Base-by-base conservation (phyloP, 148 eudicot genomes). In the Tetragonia tetragonoides region DNA sequence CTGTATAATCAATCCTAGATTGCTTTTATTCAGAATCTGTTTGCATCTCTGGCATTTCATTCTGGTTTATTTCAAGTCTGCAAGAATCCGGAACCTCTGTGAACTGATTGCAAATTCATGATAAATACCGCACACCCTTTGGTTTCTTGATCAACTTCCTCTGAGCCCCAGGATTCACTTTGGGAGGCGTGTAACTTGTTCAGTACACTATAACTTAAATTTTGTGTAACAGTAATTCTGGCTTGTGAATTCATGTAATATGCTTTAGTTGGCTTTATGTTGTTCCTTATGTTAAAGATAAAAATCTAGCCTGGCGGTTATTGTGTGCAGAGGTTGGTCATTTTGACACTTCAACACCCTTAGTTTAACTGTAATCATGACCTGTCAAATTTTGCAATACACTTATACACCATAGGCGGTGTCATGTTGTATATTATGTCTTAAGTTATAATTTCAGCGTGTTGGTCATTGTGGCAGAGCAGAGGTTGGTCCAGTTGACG, bases 401-500 rank as follows among this genome's bases (percentile, higher is more conserved):
- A n/a, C n/a, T n/a, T n/a, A n/a, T n/a, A n/a, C 1, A 10, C n/a
- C 56, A 49, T 39, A 49, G 40, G 39, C 61, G 61, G 7, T 18
- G 60, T 34, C 28, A 56, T 34, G 4, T 14, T 21, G 17, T 72
- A 44, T 41, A 2, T 51, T 39, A 10, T 34, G 11, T 76, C 62
- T 44, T 44, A 67, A 40, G 51, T 74, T 60, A 65, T 83, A 85
- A 80, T 82, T 53, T 68, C 59, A 39, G 65, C 54, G 37, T 44
- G 62, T 44, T 77, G 77, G 41, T 68, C 66, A 40, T 78, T 77
- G 85, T 86, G 90, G 82, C 80, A 70, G 81, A 84, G 86, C 97
- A 95, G 99, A 87, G 64, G 82, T 84, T 96, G 85, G 91, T 96
- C 46, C 82, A 84, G 49, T 80, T 88, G 83, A 96, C 99, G 46